Base-by-base conservation (phyloP, 768 basidiomycete species). In the Boletus rubropictus region DNA sequence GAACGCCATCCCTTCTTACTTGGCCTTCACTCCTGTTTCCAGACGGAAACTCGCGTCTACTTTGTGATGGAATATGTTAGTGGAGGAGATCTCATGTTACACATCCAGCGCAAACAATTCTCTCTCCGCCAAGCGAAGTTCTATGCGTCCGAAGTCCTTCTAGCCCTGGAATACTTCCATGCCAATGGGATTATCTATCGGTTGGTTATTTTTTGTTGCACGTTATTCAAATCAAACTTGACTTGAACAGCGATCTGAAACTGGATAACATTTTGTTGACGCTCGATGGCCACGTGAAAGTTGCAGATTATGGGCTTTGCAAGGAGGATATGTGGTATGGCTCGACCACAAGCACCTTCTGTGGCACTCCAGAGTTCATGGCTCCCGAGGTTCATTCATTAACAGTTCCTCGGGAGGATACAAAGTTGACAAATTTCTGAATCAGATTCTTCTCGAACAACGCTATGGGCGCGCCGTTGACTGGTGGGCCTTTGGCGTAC, bases 21-120 rank as follows among this genome's bases (percentile, higher is more conserved):
- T 53, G 90, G 87, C 11, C 75, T 99, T 33, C 96, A 98, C 63
- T 98, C 95, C 14, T 98, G 96, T 74, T 99, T 99, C 82, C 96
- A 99, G 71, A 98, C 96, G 4, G 96, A 98, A 69, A 98, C 96
- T 4, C 86, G 96, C 18, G 86, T 99, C 42, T 99, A 99, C 74
- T 98, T 99, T 64, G 96, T 98, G 57, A 98, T 99, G 96, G 96
- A 98, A 71, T 99, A 98, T 69, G 88, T 99, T 52, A 93, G 91
- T 60, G 96, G 96, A 50, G 96, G 96, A 56, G 96, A 99, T 73
- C 78, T 99, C 50, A 98, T 99, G 96, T 75, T 98, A 55, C 96
- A 99, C 68, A 98, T 99, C 59, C 96, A 99, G 65, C 84, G 95
- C 64, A 94, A 95, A 69, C 96, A 99, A 60, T 99, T 99, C 69